Percentiles rank a stretch among this genome's conserved stretches.
These are phyloP conservation scores for Rhodamnia rubescens DNA, from an alignment of 345 rosid genomes.

Conservation along the genomic window DNA sequence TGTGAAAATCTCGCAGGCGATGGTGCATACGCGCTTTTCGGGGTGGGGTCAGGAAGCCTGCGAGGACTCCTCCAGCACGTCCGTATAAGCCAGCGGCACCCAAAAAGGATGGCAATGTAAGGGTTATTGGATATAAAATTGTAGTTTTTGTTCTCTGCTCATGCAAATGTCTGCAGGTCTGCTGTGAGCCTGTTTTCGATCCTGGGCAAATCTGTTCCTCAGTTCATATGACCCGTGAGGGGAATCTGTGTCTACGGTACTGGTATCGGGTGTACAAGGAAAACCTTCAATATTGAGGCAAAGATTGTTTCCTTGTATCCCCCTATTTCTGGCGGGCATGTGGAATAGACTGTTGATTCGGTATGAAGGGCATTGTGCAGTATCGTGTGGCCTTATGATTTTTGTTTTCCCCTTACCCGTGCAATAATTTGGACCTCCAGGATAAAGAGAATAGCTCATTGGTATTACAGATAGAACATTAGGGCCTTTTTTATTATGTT, in stretches of 20 bases:
- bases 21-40: constrained; percentile 45
- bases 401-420: background rate
- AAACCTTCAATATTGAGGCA: background rate
- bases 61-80: constrained; percentile 72
- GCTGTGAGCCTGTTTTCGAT: background rate
- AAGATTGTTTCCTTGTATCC: background rate
- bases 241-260: background rate
- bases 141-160: background rate
- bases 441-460: background rate
- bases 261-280: background rate
- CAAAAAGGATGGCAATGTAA: constrained; percentile 32
- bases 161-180: background rate
- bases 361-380: background rate
- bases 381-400: background rate
- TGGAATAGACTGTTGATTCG: background rate
- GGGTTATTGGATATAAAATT: constrained; percentile 4
- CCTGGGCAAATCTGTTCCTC: background rate
- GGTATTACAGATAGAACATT: background rate
- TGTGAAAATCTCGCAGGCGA: constrained; percentile 33
- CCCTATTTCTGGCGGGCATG: background rate
- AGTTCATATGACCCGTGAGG: background rate
- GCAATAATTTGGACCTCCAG: background rate
- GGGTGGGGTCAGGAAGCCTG: constrained; percentile 98
- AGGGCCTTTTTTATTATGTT: background rate
- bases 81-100: constrained; percentile 56